Conservation (phyloP, 352 stramenopile species). For the Phytopythium ostracodes region DNA sequence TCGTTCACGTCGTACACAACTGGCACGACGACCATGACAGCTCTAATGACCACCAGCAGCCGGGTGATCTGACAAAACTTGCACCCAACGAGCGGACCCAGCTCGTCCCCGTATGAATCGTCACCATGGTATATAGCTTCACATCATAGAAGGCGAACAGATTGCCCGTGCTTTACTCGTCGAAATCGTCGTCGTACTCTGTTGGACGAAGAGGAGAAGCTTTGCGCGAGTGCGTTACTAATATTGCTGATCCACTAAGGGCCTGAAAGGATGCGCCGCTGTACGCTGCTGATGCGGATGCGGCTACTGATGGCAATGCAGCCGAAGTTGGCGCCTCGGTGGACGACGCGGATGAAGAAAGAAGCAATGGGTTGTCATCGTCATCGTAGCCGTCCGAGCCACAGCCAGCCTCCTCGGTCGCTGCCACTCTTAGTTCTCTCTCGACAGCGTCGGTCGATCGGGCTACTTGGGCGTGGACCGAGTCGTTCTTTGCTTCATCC, state of each 20-base stretch:
- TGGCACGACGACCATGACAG: conserved; percentile 53
- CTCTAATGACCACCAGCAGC: conserved; percentile 24
- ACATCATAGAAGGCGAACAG: not conserved
- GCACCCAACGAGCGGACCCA: conserved; percentile 7
- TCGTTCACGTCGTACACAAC: conserved; percentile 51
- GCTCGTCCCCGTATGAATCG: not conserved
- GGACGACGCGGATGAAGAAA: not conserved
- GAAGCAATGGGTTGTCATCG: not conserved
- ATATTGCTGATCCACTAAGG: not conserved
- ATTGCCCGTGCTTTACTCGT: conserved; percentile 11
- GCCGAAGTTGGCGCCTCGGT: not conserved
- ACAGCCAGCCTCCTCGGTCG: too few species aligned
- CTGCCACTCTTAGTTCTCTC: not conserved
- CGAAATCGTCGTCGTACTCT: conserved; percentile 66
- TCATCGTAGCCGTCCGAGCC: not conserved
- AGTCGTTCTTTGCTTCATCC: not conserved
- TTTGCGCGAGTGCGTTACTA: not conserved
- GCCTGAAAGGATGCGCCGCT: not conserved
- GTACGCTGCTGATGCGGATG: not conserved
- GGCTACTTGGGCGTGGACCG: not conserved
- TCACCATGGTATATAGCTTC: not conserved
- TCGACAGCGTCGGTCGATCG: not conserved
- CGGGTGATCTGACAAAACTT: not conserved
- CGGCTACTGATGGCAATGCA: not conserved
- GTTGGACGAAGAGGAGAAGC: not conserved